Evolutionary conservation across 148 eudicot species (phyloP).

Genomic region (Rheum nobile): DNA sequence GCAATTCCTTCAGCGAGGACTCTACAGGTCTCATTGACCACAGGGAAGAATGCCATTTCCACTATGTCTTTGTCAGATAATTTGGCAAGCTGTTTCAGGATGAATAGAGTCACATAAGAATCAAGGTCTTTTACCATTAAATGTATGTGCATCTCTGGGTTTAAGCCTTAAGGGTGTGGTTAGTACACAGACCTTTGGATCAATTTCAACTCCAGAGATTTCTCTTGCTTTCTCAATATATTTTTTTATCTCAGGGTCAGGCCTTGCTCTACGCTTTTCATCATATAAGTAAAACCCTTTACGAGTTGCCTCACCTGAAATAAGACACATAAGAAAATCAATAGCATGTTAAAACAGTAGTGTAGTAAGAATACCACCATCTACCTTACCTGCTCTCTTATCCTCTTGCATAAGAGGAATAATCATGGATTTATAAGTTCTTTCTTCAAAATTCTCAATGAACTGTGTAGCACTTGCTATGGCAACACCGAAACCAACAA

Average conservation of each 20-base stretch:
- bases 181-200: slow-evolving; percentile 55
- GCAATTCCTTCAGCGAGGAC: slow-evolving; percentile 81
- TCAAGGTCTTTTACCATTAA: neutral
- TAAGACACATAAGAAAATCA: slow-evolving; percentile 4
- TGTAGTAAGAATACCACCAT: slow-evolving; percentile 1
- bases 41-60: slow-evolving; percentile 91
- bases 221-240: slow-evolving; percentile 76
- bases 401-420: slow-evolving; percentile 93
- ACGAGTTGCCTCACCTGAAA: slow-evolving; percentile 79
- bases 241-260: slow-evolving; percentile 76
- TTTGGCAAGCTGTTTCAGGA: slow-evolving; percentile 36
- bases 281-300: slow-evolving; percentile 81
- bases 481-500: slow-evolving; percentile 93
- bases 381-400: slow-evolving; percentile 90
- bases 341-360: neutral
- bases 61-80: slow-evolving; percentile 71
- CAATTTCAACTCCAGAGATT: slow-evolving; percentile 54
- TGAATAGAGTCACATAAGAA: neutral
- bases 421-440: slow-evolving; percentile 76
- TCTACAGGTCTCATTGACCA: slow-evolving; percentile 88
- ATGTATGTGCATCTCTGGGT: neutral
- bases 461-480: slow-evolving; percentile 69
- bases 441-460: slow-evolving; percentile 67
- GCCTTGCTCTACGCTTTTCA: slow-evolving; percentile 70
- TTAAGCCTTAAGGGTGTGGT: neutral